These are phyloP conservation scores for Elsinoe fawcettii DNA, from an alignment of 2,329 filamentous ascomycete species.

Conservation along the genomic window DNA sequence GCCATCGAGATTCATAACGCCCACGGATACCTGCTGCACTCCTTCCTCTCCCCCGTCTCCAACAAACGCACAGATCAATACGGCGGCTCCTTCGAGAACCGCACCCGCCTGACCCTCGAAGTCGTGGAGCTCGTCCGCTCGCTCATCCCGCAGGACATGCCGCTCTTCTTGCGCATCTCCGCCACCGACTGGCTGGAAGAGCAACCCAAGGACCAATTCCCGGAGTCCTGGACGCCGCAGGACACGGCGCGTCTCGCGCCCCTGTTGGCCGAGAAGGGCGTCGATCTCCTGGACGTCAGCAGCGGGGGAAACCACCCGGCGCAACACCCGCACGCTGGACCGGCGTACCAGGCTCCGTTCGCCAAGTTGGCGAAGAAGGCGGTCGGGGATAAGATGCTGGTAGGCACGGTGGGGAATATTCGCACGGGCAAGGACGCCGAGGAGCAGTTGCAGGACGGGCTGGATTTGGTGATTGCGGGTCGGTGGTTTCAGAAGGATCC, in stretches of 20 bases:
- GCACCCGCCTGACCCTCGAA: conserved; percentile 60
- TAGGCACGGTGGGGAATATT: conserved; percentile 70
- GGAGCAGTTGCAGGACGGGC: conserved; percentile 44
- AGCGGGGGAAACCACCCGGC: conserved; percentile 61
- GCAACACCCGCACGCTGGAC: conserved; percentile 49
- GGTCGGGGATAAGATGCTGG: conserved; percentile 61
- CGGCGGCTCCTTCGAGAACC: conserved; percentile 64
- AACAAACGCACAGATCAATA: conserved; percentile 64
- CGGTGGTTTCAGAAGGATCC: conserved; percentile 77
- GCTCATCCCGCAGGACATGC: conserved; percentile 59
- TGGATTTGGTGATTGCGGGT: conserved; percentile 67
- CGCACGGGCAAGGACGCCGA: conserved; percentile 61
- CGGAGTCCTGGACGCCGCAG: conserved; percentile 59
- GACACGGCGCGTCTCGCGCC: conserved; percentile 57
- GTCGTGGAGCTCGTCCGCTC: conserved; percentile 54
- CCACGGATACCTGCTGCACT: conserved; percentile 67
- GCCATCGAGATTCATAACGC: conserved; percentile 73
- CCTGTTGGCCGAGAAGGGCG: conserved; percentile 61
- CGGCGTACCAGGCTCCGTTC: conserved; percentile 67
- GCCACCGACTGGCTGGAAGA: conserved; percentile 69
- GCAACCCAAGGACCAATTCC: conserved; percentile 38
- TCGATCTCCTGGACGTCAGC: conserved; percentile 79
- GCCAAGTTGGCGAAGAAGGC: conserved; percentile 64
- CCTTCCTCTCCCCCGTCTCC: conserved; percentile 60
- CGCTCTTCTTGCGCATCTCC: conserved; percentile 65